A percentile compares a stretch with the other conserved stretches of the same genome.
These are phyloP conservation scores for Penicillium desertorum DNA, from an alignment of 495 filamentous ascomycete species.

Conservation along the genomic window DNA sequence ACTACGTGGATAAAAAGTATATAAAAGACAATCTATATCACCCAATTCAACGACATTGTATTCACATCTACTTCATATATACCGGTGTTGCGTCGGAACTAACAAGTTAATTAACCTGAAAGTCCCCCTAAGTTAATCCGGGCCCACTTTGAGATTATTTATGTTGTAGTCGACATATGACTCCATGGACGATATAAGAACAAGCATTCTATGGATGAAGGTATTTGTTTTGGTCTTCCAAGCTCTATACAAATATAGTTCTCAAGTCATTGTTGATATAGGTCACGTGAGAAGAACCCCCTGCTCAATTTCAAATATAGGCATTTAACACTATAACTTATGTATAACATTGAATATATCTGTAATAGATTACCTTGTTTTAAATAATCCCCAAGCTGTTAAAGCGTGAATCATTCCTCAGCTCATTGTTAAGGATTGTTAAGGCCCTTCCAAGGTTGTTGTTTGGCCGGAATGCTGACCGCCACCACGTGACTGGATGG, in stretches of 20 bases:
- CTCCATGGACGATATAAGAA: no score
- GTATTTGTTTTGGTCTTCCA: neutral
- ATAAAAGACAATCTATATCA: neutral
- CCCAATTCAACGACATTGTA: neutral
- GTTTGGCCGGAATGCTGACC: slow-evolving; percentile 26
- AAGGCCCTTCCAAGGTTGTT: slow-evolving; percentile 13
- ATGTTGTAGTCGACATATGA: no score
- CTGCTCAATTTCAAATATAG: neutral
- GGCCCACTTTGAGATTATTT: no score
- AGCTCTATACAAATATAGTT: neutral
- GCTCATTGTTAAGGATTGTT: slow-evolving; percentile 2
- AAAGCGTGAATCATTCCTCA: neutral
- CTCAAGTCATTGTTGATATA: neutral
- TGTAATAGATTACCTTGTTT: neutral
- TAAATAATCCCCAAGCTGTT: neutral
- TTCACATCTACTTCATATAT: no score
- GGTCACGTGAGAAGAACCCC: neutral
- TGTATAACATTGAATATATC: neutral
- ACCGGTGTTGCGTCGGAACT: neutral
- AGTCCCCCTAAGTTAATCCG: no score
- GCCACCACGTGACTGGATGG: slow-evolving; percentile 23
- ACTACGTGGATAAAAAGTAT: neutral
- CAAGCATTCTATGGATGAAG: no score
- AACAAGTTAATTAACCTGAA: neutral
- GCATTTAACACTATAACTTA: neutral